Conservation (phyloP, 2,329 filamentous ascomycete species). For the Cladophialophora psammophila region DNA sequence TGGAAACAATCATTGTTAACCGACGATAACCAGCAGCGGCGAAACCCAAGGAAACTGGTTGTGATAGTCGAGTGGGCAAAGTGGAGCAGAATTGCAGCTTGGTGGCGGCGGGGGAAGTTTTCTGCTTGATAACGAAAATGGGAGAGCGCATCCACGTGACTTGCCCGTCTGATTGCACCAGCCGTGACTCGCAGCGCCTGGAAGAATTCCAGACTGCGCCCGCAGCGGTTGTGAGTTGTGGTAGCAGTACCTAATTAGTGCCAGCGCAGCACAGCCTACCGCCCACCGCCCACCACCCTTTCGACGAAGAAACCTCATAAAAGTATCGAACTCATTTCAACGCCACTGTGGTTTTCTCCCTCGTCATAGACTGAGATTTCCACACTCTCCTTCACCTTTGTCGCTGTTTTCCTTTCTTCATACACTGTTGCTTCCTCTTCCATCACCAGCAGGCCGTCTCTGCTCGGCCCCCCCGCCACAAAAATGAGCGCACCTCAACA, state of each 20-base stretch:
- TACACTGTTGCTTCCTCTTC: slow-evolving; percentile 13
- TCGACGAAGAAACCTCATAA: not conserved
- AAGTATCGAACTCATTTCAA: slow-evolving; percentile 22
- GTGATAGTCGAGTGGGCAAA: slow-evolving; percentile 9
- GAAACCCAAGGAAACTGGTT: slow-evolving; percentile 8
- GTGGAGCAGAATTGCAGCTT: slow-evolving; percentile 2
- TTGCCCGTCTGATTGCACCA: not conserved
- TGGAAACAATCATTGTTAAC: slow-evolving; percentile 14
- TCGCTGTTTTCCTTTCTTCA: slow-evolving; percentile 10
- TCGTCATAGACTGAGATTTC: slow-evolving; percentile 8
- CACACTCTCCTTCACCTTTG: slow-evolving; percentile 4
- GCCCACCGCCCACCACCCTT: slow-evolving; percentile 5
- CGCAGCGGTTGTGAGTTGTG: not conserved
- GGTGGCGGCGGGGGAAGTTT: slow-evolving; percentile 20
- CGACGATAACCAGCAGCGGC: slow-evolving; percentile 25
- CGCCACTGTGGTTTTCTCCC: slow-evolving; percentile 29
- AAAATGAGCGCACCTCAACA: slow-evolving; percentile 86
- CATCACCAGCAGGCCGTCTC: slow-evolving; percentile 29
- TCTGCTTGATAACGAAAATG: not conserved
- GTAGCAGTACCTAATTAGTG: not conserved
- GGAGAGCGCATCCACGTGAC: not conserved
- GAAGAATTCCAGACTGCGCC: not conserved
- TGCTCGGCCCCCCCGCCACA: slow-evolving; percentile 28
- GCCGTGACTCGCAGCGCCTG: not conserved
- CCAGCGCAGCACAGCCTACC: slow-evolving; percentile 18